Conservation (phyloP, 2,329 filamentous ascomycete genomes). For the Penicillium sp. region DNA sequence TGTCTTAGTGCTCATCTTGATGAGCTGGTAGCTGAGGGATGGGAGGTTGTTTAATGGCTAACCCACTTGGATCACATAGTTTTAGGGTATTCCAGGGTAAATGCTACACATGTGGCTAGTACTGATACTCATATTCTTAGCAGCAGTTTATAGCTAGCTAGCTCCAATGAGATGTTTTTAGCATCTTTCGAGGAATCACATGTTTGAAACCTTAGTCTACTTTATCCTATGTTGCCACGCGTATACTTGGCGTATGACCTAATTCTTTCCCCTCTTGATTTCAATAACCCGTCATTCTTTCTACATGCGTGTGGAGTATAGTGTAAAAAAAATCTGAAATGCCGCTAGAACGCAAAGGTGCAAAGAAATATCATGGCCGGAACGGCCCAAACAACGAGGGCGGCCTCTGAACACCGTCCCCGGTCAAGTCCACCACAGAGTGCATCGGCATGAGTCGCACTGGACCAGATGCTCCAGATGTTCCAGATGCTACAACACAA, state of each 20-base stretch:
- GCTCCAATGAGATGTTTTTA: neutral
- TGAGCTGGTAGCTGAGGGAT: neutral
- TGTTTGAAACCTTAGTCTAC: neutral
- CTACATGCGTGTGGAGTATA: neutral
- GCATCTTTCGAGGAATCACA: neutral
- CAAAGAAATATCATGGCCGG: neutral
- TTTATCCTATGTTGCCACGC: neutral
- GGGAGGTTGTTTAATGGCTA: neutral
- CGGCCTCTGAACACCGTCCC: neutral
- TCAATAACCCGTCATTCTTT: neutral
- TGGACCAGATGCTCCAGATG: neutral
- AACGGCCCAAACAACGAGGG: constrained; percentile 6
- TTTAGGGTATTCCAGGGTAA: neutral
- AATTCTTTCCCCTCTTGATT: neutral
- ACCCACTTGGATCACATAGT: neutral
- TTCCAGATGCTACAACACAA: neutral
- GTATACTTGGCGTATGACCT: neutral
- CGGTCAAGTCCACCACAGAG: neutral
- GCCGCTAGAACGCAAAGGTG: neutral
- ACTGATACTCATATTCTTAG: neutral
- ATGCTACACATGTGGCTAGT: neutral
- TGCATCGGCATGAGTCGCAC: neutral
- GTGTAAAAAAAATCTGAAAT: neutral
- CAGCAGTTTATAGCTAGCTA: neutral
- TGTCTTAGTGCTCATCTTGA: neutral